Conservation (phyloP, 164 flowering plant species). For the Chimonanthus salicifolius region DNA sequence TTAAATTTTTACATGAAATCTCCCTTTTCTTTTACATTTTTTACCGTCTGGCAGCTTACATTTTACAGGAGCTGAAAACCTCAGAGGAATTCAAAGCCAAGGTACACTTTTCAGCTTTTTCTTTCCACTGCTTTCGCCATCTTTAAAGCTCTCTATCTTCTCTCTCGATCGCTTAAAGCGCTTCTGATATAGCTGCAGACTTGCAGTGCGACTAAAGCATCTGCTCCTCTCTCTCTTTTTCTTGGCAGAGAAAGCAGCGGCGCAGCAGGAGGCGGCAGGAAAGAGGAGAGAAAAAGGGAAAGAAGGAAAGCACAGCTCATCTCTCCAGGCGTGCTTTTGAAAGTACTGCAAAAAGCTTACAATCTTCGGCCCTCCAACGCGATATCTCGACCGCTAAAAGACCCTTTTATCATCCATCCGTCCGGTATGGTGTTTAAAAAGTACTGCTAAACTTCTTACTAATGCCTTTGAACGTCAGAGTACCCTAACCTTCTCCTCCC, state of each 20-base stretch:
- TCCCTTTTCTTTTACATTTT: not conserved
- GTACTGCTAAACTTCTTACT: constrained; percentile 38
- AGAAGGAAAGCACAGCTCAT: constrained; percentile 15
- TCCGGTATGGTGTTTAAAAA: not conserved
- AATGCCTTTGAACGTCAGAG: constrained; percentile 38
- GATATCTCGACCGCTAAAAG: constrained; percentile 18
- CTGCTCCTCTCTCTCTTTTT: constrained; percentile 5
- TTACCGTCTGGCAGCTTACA: constrained; percentile 1
- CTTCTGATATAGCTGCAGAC: not conserved
- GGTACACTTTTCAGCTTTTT: not conserved
- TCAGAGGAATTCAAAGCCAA: constrained; percentile 2
- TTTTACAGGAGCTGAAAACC: not conserved
- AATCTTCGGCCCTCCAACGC: constrained; percentile 20
- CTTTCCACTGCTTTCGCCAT: not conserved
- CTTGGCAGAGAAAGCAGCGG: constrained; percentile 1
- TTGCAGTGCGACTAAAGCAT: constrained; percentile 9
- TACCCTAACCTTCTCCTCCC: constrained; percentile 6
- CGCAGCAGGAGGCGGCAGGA: constrained; percentile 7
- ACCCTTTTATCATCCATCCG: constrained; percentile 6
- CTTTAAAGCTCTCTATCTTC: constrained; percentile 18
- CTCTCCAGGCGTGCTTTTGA: constrained; percentile 19
- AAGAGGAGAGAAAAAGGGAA: not conserved
- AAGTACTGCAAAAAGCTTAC: constrained; percentile 20
- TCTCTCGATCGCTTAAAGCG: constrained; percentile 1
- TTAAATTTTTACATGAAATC: too few species aligned